These are phyloP conservation scores for Halteria grandinella DNA, from an alignment of 73 alveolate genomes.

Conservation along the genomic window DNA sequence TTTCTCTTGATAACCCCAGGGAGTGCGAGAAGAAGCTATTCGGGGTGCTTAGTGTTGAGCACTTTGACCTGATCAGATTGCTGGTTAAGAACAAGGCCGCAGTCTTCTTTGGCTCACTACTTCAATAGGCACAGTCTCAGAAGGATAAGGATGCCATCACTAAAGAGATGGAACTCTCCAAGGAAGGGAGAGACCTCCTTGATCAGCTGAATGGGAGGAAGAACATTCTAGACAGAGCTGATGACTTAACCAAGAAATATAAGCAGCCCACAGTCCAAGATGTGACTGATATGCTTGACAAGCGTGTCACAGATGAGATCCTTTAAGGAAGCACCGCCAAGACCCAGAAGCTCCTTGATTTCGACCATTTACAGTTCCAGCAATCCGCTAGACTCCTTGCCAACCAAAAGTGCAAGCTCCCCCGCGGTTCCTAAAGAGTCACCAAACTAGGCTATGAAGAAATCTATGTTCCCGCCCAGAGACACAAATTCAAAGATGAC, in stretches of 20 bases:
- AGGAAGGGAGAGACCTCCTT: constrained; percentile 67
- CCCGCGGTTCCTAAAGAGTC: constrained; percentile 81
- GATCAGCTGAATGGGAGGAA: constrained; percentile 46
- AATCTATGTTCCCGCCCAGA: constrained; percentile 88
- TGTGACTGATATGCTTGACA: constrained; percentile 54
- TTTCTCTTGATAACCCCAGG: constrained; percentile 44
- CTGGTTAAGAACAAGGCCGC: constrained; percentile 57
- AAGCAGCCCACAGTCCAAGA: constrained; percentile 43
- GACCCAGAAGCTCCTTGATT: constrained; percentile 73
- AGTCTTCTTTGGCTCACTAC: constrained; percentile 64
- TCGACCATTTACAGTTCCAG: constrained; percentile 75
- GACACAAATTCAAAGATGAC: constrained; percentile 61
- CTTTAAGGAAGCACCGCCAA: no score
- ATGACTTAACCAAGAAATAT: constrained; percentile 42
- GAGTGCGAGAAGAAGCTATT: constrained; percentile 72
- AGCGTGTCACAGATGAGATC: constrained; percentile 57
- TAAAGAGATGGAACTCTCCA: constrained; percentile 52
- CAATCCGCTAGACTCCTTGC: constrained; percentile 87
- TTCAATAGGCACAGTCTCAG: constrained; percentile 56
- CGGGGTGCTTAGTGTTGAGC: constrained; percentile 54
- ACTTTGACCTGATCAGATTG: constrained; percentile 51
- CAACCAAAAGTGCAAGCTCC: constrained; percentile 81
- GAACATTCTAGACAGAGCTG: constrained; percentile 57
- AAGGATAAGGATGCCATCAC: constrained; percentile 58
- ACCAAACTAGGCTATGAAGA: constrained; percentile 95